Conservation (phyloP, 331 rosid species). For the Quercus lobata region DNA sequence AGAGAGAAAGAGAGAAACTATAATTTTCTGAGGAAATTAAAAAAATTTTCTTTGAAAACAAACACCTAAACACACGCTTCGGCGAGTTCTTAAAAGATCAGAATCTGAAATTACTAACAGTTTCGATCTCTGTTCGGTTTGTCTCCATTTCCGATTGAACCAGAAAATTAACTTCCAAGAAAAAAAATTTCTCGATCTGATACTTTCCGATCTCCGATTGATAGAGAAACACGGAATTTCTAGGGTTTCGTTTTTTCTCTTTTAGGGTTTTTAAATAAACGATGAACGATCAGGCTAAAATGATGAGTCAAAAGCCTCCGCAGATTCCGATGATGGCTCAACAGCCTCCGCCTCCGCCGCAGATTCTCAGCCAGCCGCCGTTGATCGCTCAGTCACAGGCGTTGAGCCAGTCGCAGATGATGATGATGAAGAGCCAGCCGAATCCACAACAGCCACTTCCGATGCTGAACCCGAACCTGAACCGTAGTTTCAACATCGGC, state of each 20-base stretch:
- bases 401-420: conserved; percentile 18
- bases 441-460: conserved; percentile 21
- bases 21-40: not conserved
- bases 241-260: not conserved
- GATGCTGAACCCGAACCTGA: conserved; percentile 47
- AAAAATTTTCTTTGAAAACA: not conserved
- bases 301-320: conserved; percentile 45
- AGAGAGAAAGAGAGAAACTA: no score
- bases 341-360: not conserved
- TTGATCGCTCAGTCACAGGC: conserved; percentile 15
- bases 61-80: not conserved
- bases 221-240: not conserved
- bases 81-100: not conserved
- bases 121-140: conserved; percentile 12
- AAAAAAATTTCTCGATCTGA: not conserved
- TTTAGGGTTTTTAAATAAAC: not conserved
- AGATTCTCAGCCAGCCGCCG: conserved; percentile 15
- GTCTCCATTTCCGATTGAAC: not conserved
- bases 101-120: not conserved
- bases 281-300: conserved; percentile 56
- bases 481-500: conserved; percentile 11
- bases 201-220: not conserved
- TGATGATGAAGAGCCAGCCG: conserved; percentile 29
- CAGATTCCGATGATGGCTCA: conserved; percentile 33
- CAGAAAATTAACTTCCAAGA: not conserved